A percentile compares a stretch with the other conserved stretches of the same genome.
These are phyloP conservation scores for Lachancea sp. DNA, from an alignment of 805 yeast species.

Conservation along the genomic window DNA sequence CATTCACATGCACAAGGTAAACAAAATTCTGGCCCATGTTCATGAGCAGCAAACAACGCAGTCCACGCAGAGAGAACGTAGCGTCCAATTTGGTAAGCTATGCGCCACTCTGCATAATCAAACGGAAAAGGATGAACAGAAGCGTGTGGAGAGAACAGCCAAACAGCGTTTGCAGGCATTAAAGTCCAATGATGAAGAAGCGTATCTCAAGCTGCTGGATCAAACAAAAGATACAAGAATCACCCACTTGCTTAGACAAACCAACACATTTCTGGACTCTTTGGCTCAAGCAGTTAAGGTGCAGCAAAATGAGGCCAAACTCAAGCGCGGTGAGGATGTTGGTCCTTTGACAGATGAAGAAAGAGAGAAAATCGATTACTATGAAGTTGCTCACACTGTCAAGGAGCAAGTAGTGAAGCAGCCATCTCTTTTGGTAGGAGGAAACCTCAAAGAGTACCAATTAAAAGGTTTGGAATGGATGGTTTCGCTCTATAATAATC, in stretches of 20 bases:
- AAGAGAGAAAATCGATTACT: constrained; percentile 66
- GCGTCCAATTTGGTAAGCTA: constrained; percentile 27
- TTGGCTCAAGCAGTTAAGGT: constrained; percentile 72
- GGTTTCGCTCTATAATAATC: constrained; percentile 93
- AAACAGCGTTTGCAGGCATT: constrained; percentile 82
- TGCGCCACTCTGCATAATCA: constrained; percentile 25
- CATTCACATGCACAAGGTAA: constrained; percentile 45
- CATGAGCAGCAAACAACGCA: constrained; percentile 24
- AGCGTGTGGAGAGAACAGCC: constrained; percentile 71
- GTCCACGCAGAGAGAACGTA: constrained; percentile 24
- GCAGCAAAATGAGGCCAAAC: constrained; percentile 50
- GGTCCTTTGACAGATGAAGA: constrained; percentile 43
- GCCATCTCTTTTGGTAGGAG: constrained; percentile 68
- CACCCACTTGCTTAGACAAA: constrained; percentile 74
- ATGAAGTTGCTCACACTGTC: constrained; percentile 72
- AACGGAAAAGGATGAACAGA: constrained; percentile 69
- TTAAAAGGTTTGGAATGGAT: constrained; percentile 96
- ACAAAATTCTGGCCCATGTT: constrained; percentile 31
- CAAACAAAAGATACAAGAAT: constrained; percentile 85
- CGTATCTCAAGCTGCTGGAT: constrained; percentile 73
- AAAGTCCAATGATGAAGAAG: constrained; percentile 84
- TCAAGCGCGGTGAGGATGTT: constrained; percentile 31
- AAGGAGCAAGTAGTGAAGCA: constrained; percentile 62
- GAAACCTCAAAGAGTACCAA: constrained; percentile 76
- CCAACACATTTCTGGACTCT: constrained; percentile 70